Conservation (phyloP, 2,329 filamentous ascomycete species). For the Penicillium corylophilum region DNA sequence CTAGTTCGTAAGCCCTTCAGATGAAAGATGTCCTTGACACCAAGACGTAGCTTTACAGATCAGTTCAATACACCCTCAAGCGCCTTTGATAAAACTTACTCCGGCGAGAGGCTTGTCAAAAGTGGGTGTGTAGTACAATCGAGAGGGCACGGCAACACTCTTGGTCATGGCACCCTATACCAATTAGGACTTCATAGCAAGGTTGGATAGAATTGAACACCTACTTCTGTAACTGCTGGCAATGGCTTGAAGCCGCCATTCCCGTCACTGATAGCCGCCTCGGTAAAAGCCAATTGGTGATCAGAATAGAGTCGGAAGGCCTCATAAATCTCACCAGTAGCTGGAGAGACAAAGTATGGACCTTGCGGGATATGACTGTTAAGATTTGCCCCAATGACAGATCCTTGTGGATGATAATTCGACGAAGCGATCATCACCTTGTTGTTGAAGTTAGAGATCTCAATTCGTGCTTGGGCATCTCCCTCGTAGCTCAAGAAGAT, state of each 20-base stretch:
- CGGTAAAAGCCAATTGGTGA: conserved; percentile 50
- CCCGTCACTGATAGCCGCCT: conserved; percentile 40
- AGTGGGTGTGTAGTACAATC: conserved; percentile 58
- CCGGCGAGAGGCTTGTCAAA: conserved; percentile 59
- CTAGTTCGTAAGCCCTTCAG: conserved; percentile 57
- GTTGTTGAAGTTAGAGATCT: background rate
- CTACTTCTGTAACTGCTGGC: conserved; percentile 11
- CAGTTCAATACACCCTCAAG: background rate
- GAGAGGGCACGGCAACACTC: conserved; percentile 57
- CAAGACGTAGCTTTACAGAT: conserved; percentile 44
- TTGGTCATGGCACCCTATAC: conserved; percentile 28
- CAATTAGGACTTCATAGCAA: background rate
- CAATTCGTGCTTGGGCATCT: conserved; percentile 22
- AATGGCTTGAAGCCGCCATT: conserved; percentile 16
- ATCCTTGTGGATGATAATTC: background rate
- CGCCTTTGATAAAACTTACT: conserved; percentile 29
- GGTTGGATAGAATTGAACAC: background rate
- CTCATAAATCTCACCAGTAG: conserved; percentile 47
- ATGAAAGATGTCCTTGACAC: conserved; percentile 63
- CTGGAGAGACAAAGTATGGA: conserved; percentile 51
- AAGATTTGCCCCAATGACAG: background rate
- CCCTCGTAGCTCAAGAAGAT: conserved; percentile 12
- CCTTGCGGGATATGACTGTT: conserved; percentile 40
- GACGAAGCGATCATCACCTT: conserved; percentile 4
- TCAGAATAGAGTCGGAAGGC: conserved; percentile 54